Conservation (phyloP, 345 rosid species). For the Hibiscus syriacus region DNA sequence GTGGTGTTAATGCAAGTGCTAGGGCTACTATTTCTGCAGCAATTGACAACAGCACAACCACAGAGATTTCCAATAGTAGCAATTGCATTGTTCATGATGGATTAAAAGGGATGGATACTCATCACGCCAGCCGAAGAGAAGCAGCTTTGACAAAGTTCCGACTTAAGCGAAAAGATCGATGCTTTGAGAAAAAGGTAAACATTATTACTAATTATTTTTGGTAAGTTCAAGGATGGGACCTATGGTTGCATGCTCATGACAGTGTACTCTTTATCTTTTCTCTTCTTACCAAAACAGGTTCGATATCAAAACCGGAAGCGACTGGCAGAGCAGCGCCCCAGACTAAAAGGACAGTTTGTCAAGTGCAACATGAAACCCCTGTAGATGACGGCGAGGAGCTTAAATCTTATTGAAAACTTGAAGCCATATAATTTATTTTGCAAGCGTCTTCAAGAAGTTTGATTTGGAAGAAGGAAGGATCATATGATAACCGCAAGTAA, state of each 20-base stretch:
- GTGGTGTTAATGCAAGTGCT: constrained; percentile 22
- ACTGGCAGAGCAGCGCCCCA: constrained; percentile 73
- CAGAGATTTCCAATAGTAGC: constrained; percentile 20
- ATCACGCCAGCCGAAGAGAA: constrained; percentile 47
- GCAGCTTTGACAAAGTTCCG: constrained; percentile 63
- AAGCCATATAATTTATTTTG: background rate
- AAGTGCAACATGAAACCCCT: constrained; percentile 17
- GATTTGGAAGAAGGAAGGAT: background rate
- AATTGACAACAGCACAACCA: constrained; percentile 17
- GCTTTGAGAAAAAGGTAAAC: constrained; percentile 62
- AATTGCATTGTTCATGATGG: constrained; percentile 3
- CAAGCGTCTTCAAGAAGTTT: background rate
- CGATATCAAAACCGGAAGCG: constrained; percentile 74
- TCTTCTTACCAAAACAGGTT: constrained; percentile 36
- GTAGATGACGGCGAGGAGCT: background rate
- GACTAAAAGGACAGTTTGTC: constrained; percentile 82
- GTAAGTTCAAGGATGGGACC: too few species aligned
- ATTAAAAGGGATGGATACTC: too few species aligned
- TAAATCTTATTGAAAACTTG: background rate
- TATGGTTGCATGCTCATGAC: background rate
- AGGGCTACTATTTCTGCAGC: too few species aligned
- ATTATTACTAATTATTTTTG: background rate
- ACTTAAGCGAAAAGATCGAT: constrained; percentile 57
- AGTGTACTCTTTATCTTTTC: too few species aligned
- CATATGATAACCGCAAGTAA: background rate